phyloP scores from a whole-genome alignment of 106 monocot species.

The Posidonia australis region DNA sequence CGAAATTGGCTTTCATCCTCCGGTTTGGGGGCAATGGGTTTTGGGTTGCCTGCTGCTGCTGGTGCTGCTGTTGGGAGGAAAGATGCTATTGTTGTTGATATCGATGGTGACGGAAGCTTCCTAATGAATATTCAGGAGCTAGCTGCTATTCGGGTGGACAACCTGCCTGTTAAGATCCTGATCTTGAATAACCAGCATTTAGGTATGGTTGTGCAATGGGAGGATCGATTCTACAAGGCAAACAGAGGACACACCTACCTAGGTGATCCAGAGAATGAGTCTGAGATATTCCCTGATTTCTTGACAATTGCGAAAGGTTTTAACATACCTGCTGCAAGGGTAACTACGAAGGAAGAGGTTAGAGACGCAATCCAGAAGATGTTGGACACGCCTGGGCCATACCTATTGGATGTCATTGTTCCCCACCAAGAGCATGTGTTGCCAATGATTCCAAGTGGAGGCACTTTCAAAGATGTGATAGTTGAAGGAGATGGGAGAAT shows the following conservation, averaged over 20 bases:
- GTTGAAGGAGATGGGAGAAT: slow-evolving; percentile 79
- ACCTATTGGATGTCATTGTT: slow-evolving; percentile 73
- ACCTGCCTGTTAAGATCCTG: slow-evolving; percentile 75
- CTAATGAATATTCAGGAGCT: slow-evolving; percentile 86
- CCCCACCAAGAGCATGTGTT: slow-evolving; percentile 91
- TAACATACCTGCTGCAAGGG: slow-evolving; percentile 53
- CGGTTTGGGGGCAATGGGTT: slow-evolving; percentile 91
- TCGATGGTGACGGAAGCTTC: slow-evolving; percentile 91
- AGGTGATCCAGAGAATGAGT: slow-evolving; percentile 51
- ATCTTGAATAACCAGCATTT: slow-evolving; percentile 88
- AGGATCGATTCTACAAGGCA: slow-evolving; percentile 82
- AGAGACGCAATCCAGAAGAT: slow-evolving; percentile 58
- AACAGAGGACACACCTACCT: slow-evolving; percentile 75
- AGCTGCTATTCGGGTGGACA: slow-evolving; percentile 65
- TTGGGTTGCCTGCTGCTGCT: slow-evolving; percentile 86
- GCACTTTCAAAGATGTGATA: slow-evolving; percentile 77
- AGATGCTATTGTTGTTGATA: slow-evolving; percentile 63
- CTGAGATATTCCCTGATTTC: slow-evolving; percentile 74
- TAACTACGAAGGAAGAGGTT: slow-evolving; percentile 57
- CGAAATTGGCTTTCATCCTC: slow-evolving; percentile 73
- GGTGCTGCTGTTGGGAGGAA: slow-evolving; percentile 91
- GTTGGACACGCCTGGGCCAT: slow-evolving; percentile 81
- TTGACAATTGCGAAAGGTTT: slow-evolving; percentile 75
- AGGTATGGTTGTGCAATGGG: slow-evolving; percentile 97
- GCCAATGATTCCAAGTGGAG: slow-evolving; percentile 93